Base-by-base conservation (phyloP, 2,329 filamentous ascomycete species). In the Nannizzia gypsea region DNA sequence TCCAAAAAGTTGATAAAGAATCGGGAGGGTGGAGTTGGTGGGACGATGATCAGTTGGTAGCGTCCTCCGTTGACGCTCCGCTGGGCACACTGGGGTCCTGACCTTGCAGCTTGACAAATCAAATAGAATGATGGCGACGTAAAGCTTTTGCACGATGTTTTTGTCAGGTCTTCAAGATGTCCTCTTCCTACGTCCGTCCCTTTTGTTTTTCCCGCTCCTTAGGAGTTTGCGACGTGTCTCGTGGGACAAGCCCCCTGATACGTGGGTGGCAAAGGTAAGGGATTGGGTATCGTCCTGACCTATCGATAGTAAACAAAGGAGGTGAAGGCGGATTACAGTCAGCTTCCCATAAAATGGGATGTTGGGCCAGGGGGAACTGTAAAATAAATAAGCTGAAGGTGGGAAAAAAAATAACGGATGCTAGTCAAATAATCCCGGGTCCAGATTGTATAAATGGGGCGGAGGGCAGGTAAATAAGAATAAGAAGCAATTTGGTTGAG, bases 191-290 rank as follows among this genome's bases (percentile, higher is more conserved):
- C 20, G 36, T 40, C 17, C 15, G 31, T 38, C 54, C 28, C 22
- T 56, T 56, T 42, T 56, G 52, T 56, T 56, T 56, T 22, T 56
- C 54, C 22, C 48, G 24, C 48, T 52, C 9, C 42, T 54, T 38
- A 59, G 57, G 59, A 52, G 59, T 63, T 63, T 63, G 59, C 59
- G 61, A 63, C 59, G 50, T 59, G 57, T 63, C 59, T 22, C 22
- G 56, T 59, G 50, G 61, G 60, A 61, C 61, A 60, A 31, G 59
- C 48, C 48, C 38, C 61, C 56, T 57, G 52, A 56, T 59, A 56
- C 44, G 56, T 60, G 61, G 58, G 61, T 63, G 61, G 61, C 61
- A 48, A 63, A 59, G 31, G 48, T 26, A 56, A 60, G 48, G 52
- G 56, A 62, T 60, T 48, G 59, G 57, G 55, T 56, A 58, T 56